These are phyloP conservation scores for Beta lomatogona DNA, from an alignment of 179 eudicot genomes.

Conservation along the genomic window DNA sequence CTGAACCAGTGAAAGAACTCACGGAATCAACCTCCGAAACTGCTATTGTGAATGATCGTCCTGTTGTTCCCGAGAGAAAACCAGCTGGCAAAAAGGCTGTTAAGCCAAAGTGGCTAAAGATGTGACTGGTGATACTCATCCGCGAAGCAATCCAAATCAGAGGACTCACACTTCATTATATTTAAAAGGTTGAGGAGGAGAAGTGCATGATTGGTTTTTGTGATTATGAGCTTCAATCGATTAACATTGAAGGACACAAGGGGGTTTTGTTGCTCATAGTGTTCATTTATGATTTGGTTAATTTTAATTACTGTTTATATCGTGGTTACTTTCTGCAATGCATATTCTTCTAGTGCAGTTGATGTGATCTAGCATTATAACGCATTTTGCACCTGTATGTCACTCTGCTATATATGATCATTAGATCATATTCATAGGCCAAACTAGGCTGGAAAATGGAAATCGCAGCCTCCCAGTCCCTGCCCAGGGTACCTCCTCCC, in stretches of 20 bases:
- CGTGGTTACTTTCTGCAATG: no score
- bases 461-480: no score
- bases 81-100: slow-evolving; percentile 63
- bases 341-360: no score
- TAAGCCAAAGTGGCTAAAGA: slow-evolving; percentile 90
- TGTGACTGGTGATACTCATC: slow-evolving; percentile 38
- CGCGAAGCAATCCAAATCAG: background rate
- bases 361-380: no score
- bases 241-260: background rate
- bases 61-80: slow-evolving; percentile 56
- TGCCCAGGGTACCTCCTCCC: no score
- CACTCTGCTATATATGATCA: no score
- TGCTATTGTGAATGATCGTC: slow-evolving; percentile 24
- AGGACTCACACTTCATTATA: no score
- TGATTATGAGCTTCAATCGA: background rate
- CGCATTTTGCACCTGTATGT: no score
- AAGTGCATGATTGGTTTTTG: background rate
- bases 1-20: slow-evolving; percentile 39
- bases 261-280: background rate
- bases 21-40: slow-evolving; percentile 38
- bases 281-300: background rate
- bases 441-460: no score
- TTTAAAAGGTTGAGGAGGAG: background rate
- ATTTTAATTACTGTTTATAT: background rate
- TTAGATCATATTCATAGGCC: no score